Conservation (phyloP, 2,329 filamentous ascomycete species). For the Lachnellula occidentalis region DNA sequence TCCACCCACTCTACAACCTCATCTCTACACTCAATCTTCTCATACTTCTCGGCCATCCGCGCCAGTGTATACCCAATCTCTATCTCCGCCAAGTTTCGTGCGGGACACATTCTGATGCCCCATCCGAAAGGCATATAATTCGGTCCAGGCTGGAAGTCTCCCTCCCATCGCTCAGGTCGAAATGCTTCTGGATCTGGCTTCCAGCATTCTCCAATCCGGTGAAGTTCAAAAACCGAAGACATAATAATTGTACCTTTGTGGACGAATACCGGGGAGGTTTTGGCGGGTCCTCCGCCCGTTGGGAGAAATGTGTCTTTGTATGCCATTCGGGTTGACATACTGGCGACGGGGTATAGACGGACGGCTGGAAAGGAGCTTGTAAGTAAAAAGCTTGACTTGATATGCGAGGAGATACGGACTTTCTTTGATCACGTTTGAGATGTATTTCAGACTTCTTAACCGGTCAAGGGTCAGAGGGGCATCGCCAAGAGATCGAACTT, state of each 20-base stretch:
- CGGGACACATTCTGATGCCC: conserved; percentile 3
- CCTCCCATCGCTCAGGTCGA: conserved; percentile 38
- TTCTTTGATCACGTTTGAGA: conserved; percentile 5
- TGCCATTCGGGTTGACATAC: conserved; percentile 43
- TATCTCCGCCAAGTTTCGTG: not conserved
- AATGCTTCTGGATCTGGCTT: conserved; percentile 34
- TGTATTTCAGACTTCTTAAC: not conserved
- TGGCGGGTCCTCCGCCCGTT: conserved; percentile 26
- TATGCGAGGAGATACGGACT: not conserved
- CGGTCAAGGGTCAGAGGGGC: conserved; percentile 40
- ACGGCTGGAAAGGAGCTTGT: conserved; percentile 32
- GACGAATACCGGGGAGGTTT: conserved; percentile 24
- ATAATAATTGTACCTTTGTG: conserved; percentile 17
- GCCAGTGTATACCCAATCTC: conserved; percentile 3
- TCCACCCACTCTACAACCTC: conserved; percentile 19
- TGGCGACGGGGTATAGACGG: conserved; percentile 46
- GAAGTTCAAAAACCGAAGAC: conserved; percentile 24
- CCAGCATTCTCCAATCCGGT: conserved; percentile 10
- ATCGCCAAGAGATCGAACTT: conserved; percentile 8
- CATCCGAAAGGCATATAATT: conserved; percentile 1
- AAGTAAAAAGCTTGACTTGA: not conserved
- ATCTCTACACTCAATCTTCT: conserved; percentile 15
- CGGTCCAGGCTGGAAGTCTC: conserved; percentile 11
- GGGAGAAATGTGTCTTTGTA: conserved; percentile 36
- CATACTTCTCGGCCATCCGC: conserved; percentile 1